A percentile compares a stretch with the other conserved stretches of the same genome.
Evolutionary conservation across 768 basidiomycete genomes (phyloP).

Genomic region (Plicaturopsis crispa): DNA sequence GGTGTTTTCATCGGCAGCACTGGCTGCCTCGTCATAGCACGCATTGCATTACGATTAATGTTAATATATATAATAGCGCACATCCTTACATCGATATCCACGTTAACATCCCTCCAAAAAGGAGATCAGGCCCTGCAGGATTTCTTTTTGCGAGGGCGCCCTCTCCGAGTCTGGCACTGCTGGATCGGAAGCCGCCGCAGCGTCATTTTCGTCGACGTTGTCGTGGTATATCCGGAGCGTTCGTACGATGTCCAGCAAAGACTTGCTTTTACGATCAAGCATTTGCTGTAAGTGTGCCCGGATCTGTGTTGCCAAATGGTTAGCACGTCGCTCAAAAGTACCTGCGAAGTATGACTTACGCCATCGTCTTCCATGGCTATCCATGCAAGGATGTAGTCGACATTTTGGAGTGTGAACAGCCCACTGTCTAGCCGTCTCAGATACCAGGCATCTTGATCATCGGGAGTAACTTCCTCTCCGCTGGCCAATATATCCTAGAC

Average conservation of each 20-base stretch:
- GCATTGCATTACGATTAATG: too few relatives aligned
- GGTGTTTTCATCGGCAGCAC: conserved; percentile 60
- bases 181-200: conserved; percentile 13
- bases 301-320: conserved; percentile 50
- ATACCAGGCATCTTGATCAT: conserved; percentile 75
- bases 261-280: conserved; percentile 65
- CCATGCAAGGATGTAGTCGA: conserved; percentile 95
- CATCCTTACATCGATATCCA: too few relatives aligned
- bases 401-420: conserved; percentile 80
- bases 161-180: conserved; percentile 25
- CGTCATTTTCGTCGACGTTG: conserved; percentile 57
- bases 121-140: conserved; percentile 58
- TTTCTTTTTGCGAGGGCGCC: conserved; percentile 55
- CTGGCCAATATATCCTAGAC: conserved; percentile 45
- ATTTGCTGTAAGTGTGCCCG: conserved; percentile 69
- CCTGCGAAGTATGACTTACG: conserved; percentile 37
- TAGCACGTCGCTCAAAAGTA: conserved; percentile 5
- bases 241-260: conserved; percentile 60
- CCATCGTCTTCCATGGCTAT: conserved; percentile 97
- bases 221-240: conserved; percentile 67
- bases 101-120: conserved; percentile 36
- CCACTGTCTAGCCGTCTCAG: conserved; percentile 84
- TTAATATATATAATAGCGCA: too few relatives aligned
- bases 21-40: too few relatives aligned
- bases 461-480: conserved; percentile 47